Base-by-base conservation (phyloP, 768 basidiomycete species). In the Psilocybe cyanescens region DNA sequence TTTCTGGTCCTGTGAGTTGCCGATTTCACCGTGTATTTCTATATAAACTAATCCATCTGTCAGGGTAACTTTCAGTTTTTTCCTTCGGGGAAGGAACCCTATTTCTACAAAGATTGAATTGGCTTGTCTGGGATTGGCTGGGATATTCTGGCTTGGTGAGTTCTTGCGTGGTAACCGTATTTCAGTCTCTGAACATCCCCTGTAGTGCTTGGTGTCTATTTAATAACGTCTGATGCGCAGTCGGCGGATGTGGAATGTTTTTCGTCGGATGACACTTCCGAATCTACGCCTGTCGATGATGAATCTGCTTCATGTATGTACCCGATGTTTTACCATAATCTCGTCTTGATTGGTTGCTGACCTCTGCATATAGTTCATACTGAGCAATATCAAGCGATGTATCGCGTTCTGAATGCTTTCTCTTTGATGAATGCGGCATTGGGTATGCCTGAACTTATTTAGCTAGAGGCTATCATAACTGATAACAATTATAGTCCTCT, bases 351-450 rank as follows among this genome's bases (percentile, higher is more conserved):
- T 29, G 57, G 62, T 52, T 60, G 59, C 53, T 39, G 46, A 48
- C 55, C 67, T 62, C 67, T 57, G 41, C 31, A 8, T 17, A 16
- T 67, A 94, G 92, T 93, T 76, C 87, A 90, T 58, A 93, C 91
- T 24, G 89, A 92, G 67, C 90, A 90, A 62, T 94, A 89, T 72
- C 92, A 92, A 65, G 91, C 92, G n/a, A 92, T 93, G 79, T 94
- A 93, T 72, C 86, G 88, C 30, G 92, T 93, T 17, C 79, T 94
- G 61, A 90, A 87, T 73, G 85, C 88, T 16, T 94, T 94, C 74
- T 86, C 92, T 5, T 75, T 94, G 58, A 86, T 94, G 73, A 94
- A 93, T 67, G 86, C 89, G 53, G 79, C 82, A 46, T 81, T 94
- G 3, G 76, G 92, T 89, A 73, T 60, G 88, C 78, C 33, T 30